phyloP scores from a whole-genome alignment of 345 rosid genomes.

The sweet orange (Citrus sinensis) region DVS_A1.0 CM039168.1:2411001-2411500 shows the following conservation, averaged over 20 bases:
- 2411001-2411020: neutral
- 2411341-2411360: neutral
- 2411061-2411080: neutral
- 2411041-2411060: neutral
- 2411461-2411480: neutral
- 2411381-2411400: neutral
- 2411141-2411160: neutral
- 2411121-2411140: neutral
- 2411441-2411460: neutral
- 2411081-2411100: neutral
- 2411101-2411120: neutral
- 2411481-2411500: neutral
- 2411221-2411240: neutral
- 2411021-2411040: neutral
- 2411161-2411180: neutral
- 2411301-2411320: neutral
- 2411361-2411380: neutral
- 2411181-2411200: neutral
- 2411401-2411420: neutral
- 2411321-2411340: neutral
- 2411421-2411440: neutral
- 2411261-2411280: neutral
- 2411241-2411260: neutral
- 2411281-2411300: neutral
- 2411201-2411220: neutral